Evolutionary conservation across 345 rosid genomes (phyloP).

Genomic region (Barbarea vulgaris): DNA sequence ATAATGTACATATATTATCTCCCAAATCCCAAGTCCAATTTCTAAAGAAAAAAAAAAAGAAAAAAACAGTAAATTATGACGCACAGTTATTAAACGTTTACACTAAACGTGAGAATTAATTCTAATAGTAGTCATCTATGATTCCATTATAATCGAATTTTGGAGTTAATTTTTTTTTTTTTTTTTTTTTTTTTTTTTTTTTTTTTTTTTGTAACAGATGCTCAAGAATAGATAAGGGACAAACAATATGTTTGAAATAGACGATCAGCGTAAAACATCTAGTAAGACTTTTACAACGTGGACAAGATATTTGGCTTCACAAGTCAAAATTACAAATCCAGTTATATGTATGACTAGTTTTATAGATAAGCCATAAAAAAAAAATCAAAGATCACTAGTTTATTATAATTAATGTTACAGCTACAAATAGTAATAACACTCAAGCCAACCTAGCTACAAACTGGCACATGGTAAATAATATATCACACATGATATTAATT

Average conservation of each 20-base stretch:
- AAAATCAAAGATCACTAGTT: background rate
- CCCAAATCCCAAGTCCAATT: background rate
- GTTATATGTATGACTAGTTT: background rate
- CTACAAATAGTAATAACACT: constrained; percentile 11
- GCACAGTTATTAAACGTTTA: background rate
- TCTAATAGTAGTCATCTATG: background rate
- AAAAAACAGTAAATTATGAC: background rate
- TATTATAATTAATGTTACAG: background rate
- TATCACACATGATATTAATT: background rate
- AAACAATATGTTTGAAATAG: background rate
- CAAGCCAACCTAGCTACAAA: constrained; percentile 15
- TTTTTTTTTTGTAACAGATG: background rate
- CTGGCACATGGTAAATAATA: background rate
- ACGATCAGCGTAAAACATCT: background rate
- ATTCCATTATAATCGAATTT: background rate
- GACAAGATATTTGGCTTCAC: background rate
- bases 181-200: background rate
- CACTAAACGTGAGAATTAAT: background rate
- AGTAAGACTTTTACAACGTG: background rate
- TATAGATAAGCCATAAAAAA: background rate
- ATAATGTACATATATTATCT: too few species aligned
- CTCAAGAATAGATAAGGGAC: too few species aligned
- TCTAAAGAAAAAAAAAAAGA: background rate
- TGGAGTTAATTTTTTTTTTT: background rate
- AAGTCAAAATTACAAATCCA: background rate